Evolutionary conservation across 768 basidiomycete species (phyloP), one percentile per base, ranked within the genome.

Genomic region (Cubamyces lactineus): DNA sequence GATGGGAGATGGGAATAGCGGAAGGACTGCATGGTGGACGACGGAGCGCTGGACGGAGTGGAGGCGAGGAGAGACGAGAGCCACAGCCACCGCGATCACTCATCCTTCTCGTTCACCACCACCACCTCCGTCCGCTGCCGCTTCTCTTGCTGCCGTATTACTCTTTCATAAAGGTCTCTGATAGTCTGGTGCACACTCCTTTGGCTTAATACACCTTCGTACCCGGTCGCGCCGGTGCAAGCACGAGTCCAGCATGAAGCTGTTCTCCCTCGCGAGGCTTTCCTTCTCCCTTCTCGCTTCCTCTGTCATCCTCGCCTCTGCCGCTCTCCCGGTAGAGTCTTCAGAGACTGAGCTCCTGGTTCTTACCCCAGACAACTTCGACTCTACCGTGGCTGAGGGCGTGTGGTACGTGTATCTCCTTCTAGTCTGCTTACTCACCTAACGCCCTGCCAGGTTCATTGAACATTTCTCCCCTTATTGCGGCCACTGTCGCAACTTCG

Each of bases 381-480:
- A 81, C 11, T 58, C 76, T 15, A 78, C 83, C 0, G 79, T 84
- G 19, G 67, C 80, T 0, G 67, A 79, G 0, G 91, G 89, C n/a
- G 76, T 86, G 4, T 91, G 88, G 88, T 82, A 48, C 6, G 78
- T 68, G 5, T 40, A 26, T 46, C 19, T 23, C 23, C 2, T 13
- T 4, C 17, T 12, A 19, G 24, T 15, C 19, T 13, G 11, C 19
- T 30, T 28, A 34, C 62, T 53, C 46, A 59, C 21, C 28, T 16
- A 13, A 5, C 17, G n/a, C 8, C 21, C 26, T 13, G 38, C 24
- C 63, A 81, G 86, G 86, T 86, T 96, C 61, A 78, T 96, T 51
- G 94, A 96, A 68, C 89, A 91, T 73, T 97, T 85, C 72, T 94
- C 92, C 0, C 95, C 95, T 0, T 88, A 87, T 69, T 97, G 95